These are phyloP conservation scores for Macrolepiota dolichaula DNA, from an alignment of 768 basidiomycete species.

Conservation along the genomic window DNA sequence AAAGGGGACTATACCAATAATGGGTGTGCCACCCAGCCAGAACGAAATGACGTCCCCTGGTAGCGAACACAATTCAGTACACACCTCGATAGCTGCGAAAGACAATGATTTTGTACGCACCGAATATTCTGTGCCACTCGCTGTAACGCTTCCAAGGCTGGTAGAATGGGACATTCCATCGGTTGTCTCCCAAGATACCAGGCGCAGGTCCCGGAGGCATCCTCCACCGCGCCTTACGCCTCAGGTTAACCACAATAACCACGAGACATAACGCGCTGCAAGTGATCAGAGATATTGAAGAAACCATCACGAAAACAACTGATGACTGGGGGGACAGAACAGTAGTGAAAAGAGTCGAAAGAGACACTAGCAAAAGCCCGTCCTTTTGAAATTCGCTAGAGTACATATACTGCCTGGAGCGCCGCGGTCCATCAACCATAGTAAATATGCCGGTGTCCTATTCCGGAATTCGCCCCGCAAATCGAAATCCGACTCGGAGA, in stretches of 20 bases:
- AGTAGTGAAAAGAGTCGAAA: neutral
- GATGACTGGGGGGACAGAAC: neutral
- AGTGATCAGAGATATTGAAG: neutral
- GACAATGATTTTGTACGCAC: constrained; percentile 8
- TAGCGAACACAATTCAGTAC: neutral
- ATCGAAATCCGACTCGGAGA: constrained; percentile 13
- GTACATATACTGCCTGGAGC: constrained; percentile 2
- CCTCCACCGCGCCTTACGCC: constrained; percentile 7
- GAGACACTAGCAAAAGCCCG: neutral
- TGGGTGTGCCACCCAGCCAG: constrained; percentile 19
- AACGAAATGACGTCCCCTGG: constrained; percentile 19
- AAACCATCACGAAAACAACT: neutral
- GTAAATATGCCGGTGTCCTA: constrained; percentile 1
- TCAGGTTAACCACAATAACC: neutral
- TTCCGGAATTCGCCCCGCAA: constrained; percentile 4
- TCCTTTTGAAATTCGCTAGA: neutral
- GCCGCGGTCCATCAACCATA: constrained; percentile 5
- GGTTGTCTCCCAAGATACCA: constrained; percentile 15
- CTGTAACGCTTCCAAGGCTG: constrained; percentile 19
- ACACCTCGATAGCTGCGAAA: neutral
- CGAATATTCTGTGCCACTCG: constrained; percentile 17
- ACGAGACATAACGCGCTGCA: constrained; percentile 4
- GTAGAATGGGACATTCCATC: constrained; percentile 12
- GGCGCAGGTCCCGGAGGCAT: constrained; percentile 18
- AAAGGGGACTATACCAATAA: constrained; percentile 15